Conservation (phyloP, 352 stramenopile species). For the Phytophthora niederhauseri region DNA sequence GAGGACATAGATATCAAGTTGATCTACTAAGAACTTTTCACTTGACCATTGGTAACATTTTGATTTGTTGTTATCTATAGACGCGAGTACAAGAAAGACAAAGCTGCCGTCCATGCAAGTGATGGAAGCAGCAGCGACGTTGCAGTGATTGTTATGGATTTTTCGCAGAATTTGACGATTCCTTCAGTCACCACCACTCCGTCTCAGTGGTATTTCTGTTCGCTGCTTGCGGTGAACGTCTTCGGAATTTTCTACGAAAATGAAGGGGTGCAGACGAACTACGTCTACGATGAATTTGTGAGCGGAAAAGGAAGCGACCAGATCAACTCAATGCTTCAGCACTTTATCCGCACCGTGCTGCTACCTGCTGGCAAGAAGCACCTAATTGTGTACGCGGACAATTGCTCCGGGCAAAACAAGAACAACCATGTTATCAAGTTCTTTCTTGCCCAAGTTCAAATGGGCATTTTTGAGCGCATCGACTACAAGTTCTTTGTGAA, state of each 20-base stretch:
- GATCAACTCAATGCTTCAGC: neutral
- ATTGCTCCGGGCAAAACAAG: neutral
- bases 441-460: too few relatives aligned
- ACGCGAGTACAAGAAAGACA: neutral
- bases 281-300: neutral
- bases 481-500: too few relatives aligned
- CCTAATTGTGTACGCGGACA: neutral
- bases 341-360: neutral
- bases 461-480: too few relatives aligned
- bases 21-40: slow-evolving; percentile 10
- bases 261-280: neutral
- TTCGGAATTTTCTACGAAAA: neutral
- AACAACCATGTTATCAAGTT: neutral
- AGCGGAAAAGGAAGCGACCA: neutral
- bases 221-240: neutral
- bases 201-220: neutral
- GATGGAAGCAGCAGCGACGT: neutral
- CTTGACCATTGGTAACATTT: slow-evolving; percentile 15
- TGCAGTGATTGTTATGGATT: neutral
- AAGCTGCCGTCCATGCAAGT: neutral
- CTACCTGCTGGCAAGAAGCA: neutral
- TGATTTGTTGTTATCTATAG: slow-evolving; percentile 1
- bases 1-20: slow-evolving; percentile 18
- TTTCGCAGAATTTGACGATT: neutral
- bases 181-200: neutral